A percentile compares a stretch with the other conserved stretches of the same genome.
phyloP scores from a whole-genome alignment of 345 rosid species.

The Rhizophora mangle region DNA sequence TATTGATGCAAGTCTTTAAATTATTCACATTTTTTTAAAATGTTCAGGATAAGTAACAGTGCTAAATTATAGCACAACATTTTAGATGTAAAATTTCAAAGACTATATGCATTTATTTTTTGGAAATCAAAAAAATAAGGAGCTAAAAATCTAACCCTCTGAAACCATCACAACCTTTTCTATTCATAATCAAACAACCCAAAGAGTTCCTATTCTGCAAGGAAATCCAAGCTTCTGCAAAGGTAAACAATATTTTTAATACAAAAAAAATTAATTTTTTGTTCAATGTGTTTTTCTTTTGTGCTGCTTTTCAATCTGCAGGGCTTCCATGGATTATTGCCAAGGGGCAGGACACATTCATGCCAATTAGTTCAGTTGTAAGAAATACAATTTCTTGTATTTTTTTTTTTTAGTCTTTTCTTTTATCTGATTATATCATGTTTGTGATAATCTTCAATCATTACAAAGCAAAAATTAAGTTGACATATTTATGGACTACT shows the following conservation, averaged over 20 bases:
- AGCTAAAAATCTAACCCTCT: too few species aligned
- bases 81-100: too few species aligned
- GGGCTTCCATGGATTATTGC: slow-evolving; percentile 98
- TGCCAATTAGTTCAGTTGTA: slow-evolving; percentile 86
- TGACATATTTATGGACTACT: background rate
- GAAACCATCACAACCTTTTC: too few species aligned
- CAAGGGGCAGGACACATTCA: slow-evolving; percentile 90
- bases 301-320: slow-evolving; percentile 53
- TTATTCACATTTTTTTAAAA: too few species aligned
- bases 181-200: too few species aligned
- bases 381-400: slow-evolving; percentile 22
- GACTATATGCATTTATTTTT: too few species aligned
- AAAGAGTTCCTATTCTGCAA: slow-evolving; percentile 36
- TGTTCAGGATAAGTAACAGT: too few species aligned
- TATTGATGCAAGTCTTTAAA: too few species aligned
- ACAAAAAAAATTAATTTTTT: too few species aligned
- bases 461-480: background rate
- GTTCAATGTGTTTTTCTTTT: slow-evolving; percentile 5
- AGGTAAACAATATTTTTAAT: slow-evolving; percentile 36
- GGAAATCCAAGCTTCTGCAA: slow-evolving; percentile 81
- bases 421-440: background rate
- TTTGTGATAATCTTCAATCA: background rate
- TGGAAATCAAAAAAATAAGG: too few species aligned
- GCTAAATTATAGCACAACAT: too few species aligned
- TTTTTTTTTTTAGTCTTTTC: background rate